Evolutionary conservation across 495 filamentous ascomycete species (phyloP), one percentile per base, ranked within the genome.

Genomic region (Penicillium canescens): DNA sequence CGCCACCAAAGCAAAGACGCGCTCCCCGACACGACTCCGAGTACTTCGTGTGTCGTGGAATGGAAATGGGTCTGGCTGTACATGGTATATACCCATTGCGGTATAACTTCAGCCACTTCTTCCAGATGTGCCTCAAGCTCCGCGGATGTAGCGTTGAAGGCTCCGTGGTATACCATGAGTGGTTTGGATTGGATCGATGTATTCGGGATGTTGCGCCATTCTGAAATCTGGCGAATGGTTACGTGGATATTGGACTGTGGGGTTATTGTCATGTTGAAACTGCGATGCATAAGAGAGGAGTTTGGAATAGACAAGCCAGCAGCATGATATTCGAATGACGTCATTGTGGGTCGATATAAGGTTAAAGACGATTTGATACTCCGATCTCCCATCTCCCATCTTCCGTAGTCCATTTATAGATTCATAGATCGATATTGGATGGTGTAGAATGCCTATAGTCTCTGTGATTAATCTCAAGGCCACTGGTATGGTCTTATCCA

Each of bases 21-120:
- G 11, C 66, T 70, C 1, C 86, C 87, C 11, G 65, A 67, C 20
- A 77, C 75, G 26, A 89, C 74, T 40, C 76, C 81, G 3, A 91
- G 74, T 11, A 88, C 79, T 65, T 90, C 85, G 59, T 90, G 86
- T 2, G 79, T 77, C 1, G 80, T 87, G 41, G 69, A 79, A 60
- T 90, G 86, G 65, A 85, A 90, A 64, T 88, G 86, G 14, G 80
- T 81, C 16, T 72, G 73, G 42, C 57, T 67, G 67, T 84, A 88
- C 86, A 89, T 89, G 8, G 80, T 82, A 67, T 84, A 86, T 7
- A 79, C 70, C 86, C 86, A 88, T 49, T 84, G 78, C n/a, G 85
- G 85, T 3, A 55, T 56, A 14, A 88, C 82, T 47, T 82, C 82
- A 28, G 76, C 78, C 4, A 81, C 62, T 2, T 54, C 47, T 6